Conservation (phyloP, 345 rosid genomes). For the Melaleuca quinquenervia region DNA sequence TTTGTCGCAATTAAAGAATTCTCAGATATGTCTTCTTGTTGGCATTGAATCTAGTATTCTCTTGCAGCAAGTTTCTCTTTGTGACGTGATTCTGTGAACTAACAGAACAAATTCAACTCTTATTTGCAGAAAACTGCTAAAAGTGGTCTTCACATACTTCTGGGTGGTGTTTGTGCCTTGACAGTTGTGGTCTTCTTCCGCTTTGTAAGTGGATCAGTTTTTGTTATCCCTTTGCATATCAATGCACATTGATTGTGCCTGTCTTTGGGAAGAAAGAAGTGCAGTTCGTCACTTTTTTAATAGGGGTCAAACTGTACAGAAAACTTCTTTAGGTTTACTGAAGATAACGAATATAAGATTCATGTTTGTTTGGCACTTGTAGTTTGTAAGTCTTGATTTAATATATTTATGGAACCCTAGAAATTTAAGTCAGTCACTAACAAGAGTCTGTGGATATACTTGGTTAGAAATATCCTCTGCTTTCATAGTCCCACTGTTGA, state of each 20-base stretch:
- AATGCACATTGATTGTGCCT: background rate
- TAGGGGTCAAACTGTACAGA: background rate
- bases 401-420: background rate
- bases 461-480: background rate
- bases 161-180: slow-evolving; percentile 86
- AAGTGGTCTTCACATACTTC: slow-evolving; percentile 89
- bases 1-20: background rate
- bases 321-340: background rate
- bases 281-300: background rate
- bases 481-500: background rate
- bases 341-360: background rate
- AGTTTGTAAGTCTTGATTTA: background rate
- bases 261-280: background rate
- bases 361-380: background rate
- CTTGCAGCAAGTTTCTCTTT: background rate
- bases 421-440: background rate
- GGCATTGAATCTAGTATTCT: background rate
- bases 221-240: background rate
- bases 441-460: background rate
- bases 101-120: background rate
- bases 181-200: slow-evolving; percentile 87
- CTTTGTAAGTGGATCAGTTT: slow-evolving; percentile 47
- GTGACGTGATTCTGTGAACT: background rate
- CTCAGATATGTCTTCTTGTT: background rate
- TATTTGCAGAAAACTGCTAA: slow-evolving; percentile 69